A percentile compares a stretch with the other conserved stretches of the same genome.
These are phyloP conservation scores for Hypoxylon crocopeplum DNA, from an alignment of 495 filamentous ascomycete genomes.

Conservation along the genomic window DNA sequence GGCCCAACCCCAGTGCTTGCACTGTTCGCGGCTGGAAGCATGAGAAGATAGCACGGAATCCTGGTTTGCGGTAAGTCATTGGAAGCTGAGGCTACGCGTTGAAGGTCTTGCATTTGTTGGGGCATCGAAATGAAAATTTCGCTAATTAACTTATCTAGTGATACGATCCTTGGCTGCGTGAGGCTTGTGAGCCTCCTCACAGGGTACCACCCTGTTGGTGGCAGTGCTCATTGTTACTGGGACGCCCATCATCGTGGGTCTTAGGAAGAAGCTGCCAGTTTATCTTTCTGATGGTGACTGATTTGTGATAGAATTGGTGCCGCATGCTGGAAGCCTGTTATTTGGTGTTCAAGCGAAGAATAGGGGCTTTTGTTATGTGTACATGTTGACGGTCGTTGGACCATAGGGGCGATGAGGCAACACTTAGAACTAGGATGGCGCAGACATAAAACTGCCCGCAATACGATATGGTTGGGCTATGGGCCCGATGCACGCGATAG, in stretches of 20 bases:
- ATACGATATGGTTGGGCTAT: conserved; percentile 20
- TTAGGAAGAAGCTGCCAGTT: conserved; percentile 49
- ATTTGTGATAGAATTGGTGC: conserved; percentile 55
- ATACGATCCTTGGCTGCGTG: conserved; percentile 54
- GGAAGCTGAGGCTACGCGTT: background rate
- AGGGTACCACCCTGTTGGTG: conserved; percentile 55
- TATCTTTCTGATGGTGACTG: too few species aligned
- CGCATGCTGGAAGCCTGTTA: conserved; percentile 54
- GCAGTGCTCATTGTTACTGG: conserved; percentile 58
- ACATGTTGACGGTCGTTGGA: too few species aligned
- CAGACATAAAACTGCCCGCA: conserved; percentile 9
- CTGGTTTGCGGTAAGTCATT: conserved; percentile 14
- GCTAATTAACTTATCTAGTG: conserved; percentile 38
- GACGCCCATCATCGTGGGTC: too few species aligned
- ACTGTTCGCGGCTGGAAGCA: conserved; percentile 52
- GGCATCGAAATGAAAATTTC: background rate
- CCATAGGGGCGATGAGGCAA: too few species aligned
- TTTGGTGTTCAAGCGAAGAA: conserved; percentile 52
- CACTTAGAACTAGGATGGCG: too few species aligned
- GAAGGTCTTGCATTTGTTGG: background rate
- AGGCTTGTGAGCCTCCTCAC: conserved; percentile 56
- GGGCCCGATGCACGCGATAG: conserved; percentile 20
- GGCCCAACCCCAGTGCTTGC: conserved; percentile 52
- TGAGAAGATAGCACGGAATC: conserved; percentile 43
- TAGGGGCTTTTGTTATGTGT: too few species aligned